Evolutionary conservation across 768 basidiomycete genomes (phyloP).

Genomic region (Kwoniella pini): DNA sequence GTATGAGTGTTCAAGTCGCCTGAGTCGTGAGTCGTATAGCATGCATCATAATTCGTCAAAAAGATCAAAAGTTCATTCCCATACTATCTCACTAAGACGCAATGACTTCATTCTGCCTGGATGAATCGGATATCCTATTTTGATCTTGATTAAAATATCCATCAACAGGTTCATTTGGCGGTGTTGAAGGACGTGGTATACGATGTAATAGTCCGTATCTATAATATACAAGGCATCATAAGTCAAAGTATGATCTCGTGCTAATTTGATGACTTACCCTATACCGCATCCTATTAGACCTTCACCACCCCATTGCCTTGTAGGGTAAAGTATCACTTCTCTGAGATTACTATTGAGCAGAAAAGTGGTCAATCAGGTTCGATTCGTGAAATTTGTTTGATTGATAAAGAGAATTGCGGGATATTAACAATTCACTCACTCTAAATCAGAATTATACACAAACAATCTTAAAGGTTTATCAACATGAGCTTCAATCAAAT

Average conservation of each 20-base stretch:
- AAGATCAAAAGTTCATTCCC: not conserved
- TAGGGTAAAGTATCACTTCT: slow-evolving; percentile 92
- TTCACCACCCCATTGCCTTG: slow-evolving; percentile 96
- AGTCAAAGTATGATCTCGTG: not conserved
- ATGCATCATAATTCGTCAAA: not conserved
- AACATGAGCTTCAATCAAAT: slow-evolving; percentile 87
- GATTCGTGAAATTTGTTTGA: not conserved
- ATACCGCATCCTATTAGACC: slow-evolving; percentile 94
- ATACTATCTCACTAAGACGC: not conserved
- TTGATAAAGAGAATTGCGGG: not conserved
- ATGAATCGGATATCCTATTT: not conserved
- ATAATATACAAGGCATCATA: not conserved
- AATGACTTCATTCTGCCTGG: not conserved
- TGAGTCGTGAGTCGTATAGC: not conserved
- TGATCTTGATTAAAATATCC: slow-evolving; percentile 5
- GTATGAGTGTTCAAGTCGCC: no score
- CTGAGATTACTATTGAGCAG: slow-evolving; percentile 72
- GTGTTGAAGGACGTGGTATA: slow-evolving; percentile 69
- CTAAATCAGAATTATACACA: slow-evolving; percentile 95
- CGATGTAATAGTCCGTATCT: slow-evolving; percentile 91
- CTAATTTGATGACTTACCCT: slow-evolving; percentile 62
- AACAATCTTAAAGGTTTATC: slow-evolving; percentile 92
- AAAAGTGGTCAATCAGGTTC: no score
- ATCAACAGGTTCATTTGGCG: slow-evolving; percentile 8
- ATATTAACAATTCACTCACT: slow-evolving; percentile 61